Base-by-base conservation (phyloP, 2,329 filamentous ascomycete species). In the Claviceps citrina region DNA sequence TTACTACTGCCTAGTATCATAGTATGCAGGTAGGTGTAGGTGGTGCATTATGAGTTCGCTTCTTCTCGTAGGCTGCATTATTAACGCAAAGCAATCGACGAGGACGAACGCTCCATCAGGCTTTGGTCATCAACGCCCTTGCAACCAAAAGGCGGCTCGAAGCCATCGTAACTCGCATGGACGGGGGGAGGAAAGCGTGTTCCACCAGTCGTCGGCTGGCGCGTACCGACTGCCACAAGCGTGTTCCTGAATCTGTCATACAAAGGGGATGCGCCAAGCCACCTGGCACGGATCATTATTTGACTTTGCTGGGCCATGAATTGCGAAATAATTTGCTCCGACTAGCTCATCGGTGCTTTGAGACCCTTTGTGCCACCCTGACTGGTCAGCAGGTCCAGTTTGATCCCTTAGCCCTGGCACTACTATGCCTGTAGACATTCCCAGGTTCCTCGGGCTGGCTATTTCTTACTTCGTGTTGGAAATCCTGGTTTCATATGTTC, bases 241-340 rank as follows among this genome's bases (percentile, higher is more conserved):
- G 8, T 20, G 32, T 40, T 31, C 34, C 32, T 13, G 26, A 19
- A 27, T 31, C 31, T 38, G 18, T 30, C 36, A 27, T 18, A 35
- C 10, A 40, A n/a, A 18, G 30, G n/a, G 39, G 42, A 38, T 43
- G 33, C 38, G 27, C 36, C 12, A 42, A 32, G 25, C 37, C 40
- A 40, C 40, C 30, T 25, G 34, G 40, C 42, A 38, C 34, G 18
- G 31, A 20, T 39, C 32, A 22, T 24, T 22, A 16, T 36, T 44
- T 32, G 34, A 31, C 35, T 31, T 45, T 31, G 34, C 38, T 43
- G 34, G 43, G 36, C 16, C 42, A 39, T 31, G 30, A 34, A 49
- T 47, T 36, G 47, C 47, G 47, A 46, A 49, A 47, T 49, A 22
- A 33, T 33, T 30, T 2, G 33, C 43, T 36, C 38, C 31, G 36